Percentiles rank a stretch among this genome's conserved stretches.
These are phyloP conservation scores for Hyaloscypha bicolor DNA, from an alignment of 495 filamentous ascomycete genomes.

Conservation along the genomic window DNA sequence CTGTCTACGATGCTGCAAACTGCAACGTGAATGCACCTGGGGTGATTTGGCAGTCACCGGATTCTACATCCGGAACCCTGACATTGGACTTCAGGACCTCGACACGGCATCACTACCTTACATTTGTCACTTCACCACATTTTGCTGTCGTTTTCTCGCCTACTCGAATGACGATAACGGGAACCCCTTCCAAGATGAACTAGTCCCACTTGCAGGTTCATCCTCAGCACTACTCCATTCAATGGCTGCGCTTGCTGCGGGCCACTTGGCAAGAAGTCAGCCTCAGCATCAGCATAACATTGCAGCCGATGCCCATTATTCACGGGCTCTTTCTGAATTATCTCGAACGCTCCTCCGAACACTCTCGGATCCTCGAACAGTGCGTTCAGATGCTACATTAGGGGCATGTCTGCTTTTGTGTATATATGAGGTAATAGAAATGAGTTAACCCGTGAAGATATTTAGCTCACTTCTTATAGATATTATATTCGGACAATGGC, in stretches of 20 bases:
- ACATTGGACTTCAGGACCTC: too few species aligned
- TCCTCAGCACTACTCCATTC: slow-evolving; percentile 26
- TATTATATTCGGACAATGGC: slow-evolving; percentile 25
- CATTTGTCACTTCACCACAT: too few species aligned
- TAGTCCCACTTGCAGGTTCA: slow-evolving; percentile 25
- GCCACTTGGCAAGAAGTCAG: slow-evolving; percentile 28
- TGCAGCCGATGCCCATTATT: slow-evolving; percentile 23
- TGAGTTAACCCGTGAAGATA: not conserved
- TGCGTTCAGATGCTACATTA: slow-evolving; percentile 24
- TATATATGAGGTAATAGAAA: slow-evolving; percentile 28
- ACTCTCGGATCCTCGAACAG: slow-evolving; percentile 26
- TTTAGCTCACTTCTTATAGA: slow-evolving; percentile 13
- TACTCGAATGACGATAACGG: slow-evolving; percentile 32
- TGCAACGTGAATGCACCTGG: too few species aligned
- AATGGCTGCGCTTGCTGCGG: slow-evolving; percentile 31
- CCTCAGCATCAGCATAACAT: slow-evolving; percentile 23
- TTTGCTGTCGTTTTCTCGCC: too few species aligned
- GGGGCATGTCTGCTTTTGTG: slow-evolving; percentile 31
- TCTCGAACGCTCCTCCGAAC: too few species aligned
- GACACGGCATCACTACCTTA: too few species aligned
- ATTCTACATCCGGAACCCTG: too few species aligned
- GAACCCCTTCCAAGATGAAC: slow-evolving; percentile 31
- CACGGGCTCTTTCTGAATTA: slow-evolving; percentile 25
- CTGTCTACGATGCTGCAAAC: too few species aligned
- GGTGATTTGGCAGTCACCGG: too few species aligned